Conservation (phyloP, 2,329 filamentous ascomycete species). For the Phyllosticta citribraziliensis region DNA sequence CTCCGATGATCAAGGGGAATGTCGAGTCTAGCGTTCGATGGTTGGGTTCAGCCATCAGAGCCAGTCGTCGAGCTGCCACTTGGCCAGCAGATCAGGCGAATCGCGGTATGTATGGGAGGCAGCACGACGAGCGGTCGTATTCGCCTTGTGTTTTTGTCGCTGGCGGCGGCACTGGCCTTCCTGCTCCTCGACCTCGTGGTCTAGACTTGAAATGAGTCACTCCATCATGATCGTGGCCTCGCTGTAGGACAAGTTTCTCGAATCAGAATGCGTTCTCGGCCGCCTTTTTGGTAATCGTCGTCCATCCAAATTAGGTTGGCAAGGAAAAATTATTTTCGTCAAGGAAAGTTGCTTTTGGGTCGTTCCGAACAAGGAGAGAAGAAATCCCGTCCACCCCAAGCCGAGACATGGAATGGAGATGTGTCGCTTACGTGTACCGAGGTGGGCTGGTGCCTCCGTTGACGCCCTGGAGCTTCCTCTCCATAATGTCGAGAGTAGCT, state of each 20-base stretch:
- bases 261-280: background rate
- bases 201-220: background rate
- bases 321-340: background rate
- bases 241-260: background rate
- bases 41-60: background rate
- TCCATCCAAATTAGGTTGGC: background rate
- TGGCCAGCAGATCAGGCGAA: background rate
- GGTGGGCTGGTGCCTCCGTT: conserved; percentile 8
- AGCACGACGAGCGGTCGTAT: background rate
- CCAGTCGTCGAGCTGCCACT: background rate
- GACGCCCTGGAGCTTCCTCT: conserved; percentile 7
- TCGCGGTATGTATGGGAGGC: background rate
- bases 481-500: conserved; percentile 41
- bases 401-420: background rate
- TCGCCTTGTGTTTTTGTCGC: background rate
- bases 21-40: background rate
- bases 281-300: background rate
- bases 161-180: background rate
- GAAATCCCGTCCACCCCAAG: background rate
- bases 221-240: background rate
- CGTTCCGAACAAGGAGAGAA: background rate
- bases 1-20: background rate
- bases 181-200: background rate
- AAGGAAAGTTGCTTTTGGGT: background rate
- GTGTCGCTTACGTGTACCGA: conserved; percentile 7